These are phyloP conservation scores for Acrocalymma vagum DNA, from an alignment of 2,329 filamentous ascomycete species.

Conservation along the genomic window DNA sequence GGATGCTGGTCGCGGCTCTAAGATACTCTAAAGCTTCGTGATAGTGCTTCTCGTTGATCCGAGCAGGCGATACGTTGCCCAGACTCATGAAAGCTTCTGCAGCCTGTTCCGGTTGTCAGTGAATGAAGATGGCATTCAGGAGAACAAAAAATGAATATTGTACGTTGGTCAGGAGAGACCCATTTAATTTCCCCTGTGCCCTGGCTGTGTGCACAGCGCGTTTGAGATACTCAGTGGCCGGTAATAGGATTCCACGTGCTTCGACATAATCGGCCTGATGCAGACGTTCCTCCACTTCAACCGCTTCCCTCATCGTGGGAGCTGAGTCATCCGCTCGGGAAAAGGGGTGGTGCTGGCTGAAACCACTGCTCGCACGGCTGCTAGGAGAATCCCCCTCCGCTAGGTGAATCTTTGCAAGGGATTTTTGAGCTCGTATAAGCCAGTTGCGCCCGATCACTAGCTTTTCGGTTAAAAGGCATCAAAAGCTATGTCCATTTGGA, in stretches of 20 bases:
- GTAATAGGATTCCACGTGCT: slow-evolving; percentile 59
- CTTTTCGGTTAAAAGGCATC: no score
- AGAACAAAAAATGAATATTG: slow-evolving; percentile 20
- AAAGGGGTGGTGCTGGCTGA: slow-evolving; percentile 28
- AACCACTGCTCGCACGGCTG: slow-evolving; percentile 45
- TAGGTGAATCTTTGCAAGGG: slow-evolving; percentile 57
- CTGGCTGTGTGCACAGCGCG: slow-evolving; percentile 56
- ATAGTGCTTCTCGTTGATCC: slow-evolving; percentile 56
- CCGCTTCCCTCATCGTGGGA: slow-evolving; percentile 22
- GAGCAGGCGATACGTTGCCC: slow-evolving; percentile 58
- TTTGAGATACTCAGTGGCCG: slow-evolving; percentile 61
- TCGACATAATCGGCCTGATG: slow-evolving; percentile 59
- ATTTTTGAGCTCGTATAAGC: slow-evolving; percentile 60
- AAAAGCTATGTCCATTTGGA: not conserved
- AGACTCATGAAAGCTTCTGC: slow-evolving; percentile 63
- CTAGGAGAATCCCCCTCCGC: slow-evolving; percentile 51
- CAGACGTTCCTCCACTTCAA: slow-evolving; percentile 49
- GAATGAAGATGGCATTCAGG: slow-evolving; percentile 2
- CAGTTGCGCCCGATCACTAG: slow-evolving; percentile 60
- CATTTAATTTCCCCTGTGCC: slow-evolving; percentile 46
- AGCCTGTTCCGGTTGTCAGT: slow-evolving; percentile 36
- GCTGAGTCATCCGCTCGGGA: slow-evolving; percentile 31
- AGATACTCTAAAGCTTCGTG: slow-evolving; percentile 57
- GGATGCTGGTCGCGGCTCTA: slow-evolving; percentile 51
- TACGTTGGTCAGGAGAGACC: slow-evolving; percentile 56